Conservation (phyloP, 768 basidiomycete genomes). For the Lactifluus rugatus region DNA sequence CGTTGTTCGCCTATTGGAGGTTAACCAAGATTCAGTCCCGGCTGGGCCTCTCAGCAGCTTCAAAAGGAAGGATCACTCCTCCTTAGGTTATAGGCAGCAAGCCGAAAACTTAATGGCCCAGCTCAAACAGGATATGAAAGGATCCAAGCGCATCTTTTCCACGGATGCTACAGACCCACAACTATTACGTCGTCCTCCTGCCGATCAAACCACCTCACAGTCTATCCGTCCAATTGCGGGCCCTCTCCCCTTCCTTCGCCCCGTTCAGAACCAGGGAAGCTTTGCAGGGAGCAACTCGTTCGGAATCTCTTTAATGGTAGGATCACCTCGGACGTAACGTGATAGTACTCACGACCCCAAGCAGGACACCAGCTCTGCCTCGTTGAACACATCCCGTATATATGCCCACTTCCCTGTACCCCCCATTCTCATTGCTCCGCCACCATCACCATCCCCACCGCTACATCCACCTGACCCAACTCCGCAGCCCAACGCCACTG, state of each 20-base stretch:
- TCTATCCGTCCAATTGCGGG: not conserved
- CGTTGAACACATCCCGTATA: slow-evolving; percentile 28
- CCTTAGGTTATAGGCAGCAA: slow-evolving; percentile 61
- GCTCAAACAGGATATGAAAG: slow-evolving; percentile 70
- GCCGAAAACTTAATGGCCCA: slow-evolving; percentile 79
- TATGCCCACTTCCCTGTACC: slow-evolving; percentile 26
- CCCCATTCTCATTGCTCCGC: slow-evolving; percentile 20
- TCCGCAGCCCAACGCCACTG: not conserved
- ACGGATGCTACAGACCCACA: slow-evolving; percentile 50
- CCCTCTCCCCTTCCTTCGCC: not conserved
- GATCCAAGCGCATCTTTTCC: slow-evolving; percentile 63
- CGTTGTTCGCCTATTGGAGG: not conserved
- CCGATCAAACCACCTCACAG: not conserved
- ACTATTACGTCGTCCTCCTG: slow-evolving; percentile 5
- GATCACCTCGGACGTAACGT: not conserved
- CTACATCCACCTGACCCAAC: slow-evolving; percentile 16
- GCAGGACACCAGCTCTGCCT: slow-evolving; percentile 36
- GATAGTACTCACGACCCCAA: slow-evolving; percentile 35
- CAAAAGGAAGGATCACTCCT: slow-evolving; percentile 39
- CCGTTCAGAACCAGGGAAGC: not conserved
- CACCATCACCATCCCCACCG: slow-evolving; percentile 18
- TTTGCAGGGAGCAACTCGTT: not conserved
- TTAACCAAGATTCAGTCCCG: not conserved
- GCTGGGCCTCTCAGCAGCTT: slow-evolving; percentile 19
- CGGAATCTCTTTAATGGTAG: not conserved